Evolutionary conservation across 306 rosid genomes (phyloP).

Genomic region (Fragaria vesca): DNA sequence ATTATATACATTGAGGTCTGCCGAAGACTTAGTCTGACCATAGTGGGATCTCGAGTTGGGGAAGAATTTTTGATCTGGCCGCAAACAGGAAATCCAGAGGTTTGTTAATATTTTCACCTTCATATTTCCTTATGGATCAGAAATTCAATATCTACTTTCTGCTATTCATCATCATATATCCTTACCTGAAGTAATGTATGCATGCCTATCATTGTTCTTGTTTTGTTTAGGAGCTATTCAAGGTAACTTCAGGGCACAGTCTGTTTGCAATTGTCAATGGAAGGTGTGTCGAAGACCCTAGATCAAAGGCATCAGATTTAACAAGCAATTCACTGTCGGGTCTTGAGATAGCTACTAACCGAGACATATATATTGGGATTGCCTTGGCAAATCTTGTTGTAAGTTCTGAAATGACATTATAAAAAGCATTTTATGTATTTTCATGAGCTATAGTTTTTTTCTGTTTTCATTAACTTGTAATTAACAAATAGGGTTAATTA

Average conservation of each 20-base stretch:
- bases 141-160: not conserved
- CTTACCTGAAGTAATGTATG: not conserved
- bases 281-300: constrained; percentile 14
- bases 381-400: constrained; percentile 16
- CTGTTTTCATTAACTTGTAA: too few relatives aligned
- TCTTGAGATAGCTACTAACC: constrained; percentile 15
- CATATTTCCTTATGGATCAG: not conserved
- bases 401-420: not conserved
- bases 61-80: constrained; percentile 18
- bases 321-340: constrained; percentile 17
- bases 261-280: constrained; percentile 15
- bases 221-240: constrained; percentile 16
- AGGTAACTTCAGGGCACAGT: constrained; percentile 16
- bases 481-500: not conserved
- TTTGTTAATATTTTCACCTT: not conserved
- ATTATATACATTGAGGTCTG: constrained; percentile 15
- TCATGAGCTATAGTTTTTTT: not conserved
- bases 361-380: constrained; percentile 16
- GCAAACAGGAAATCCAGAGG: constrained; percentile 14
- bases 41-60: constrained; percentile 22
- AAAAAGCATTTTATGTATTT: not conserved
- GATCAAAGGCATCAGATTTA: constrained; percentile 16
- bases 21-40: constrained; percentile 7
- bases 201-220: not conserved
- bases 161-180: not conserved